These are phyloP conservation scores for Coemansia sp. DNA, from an alignment of 192 early-diverging fungal species.

Conservation along the genomic window DNA sequence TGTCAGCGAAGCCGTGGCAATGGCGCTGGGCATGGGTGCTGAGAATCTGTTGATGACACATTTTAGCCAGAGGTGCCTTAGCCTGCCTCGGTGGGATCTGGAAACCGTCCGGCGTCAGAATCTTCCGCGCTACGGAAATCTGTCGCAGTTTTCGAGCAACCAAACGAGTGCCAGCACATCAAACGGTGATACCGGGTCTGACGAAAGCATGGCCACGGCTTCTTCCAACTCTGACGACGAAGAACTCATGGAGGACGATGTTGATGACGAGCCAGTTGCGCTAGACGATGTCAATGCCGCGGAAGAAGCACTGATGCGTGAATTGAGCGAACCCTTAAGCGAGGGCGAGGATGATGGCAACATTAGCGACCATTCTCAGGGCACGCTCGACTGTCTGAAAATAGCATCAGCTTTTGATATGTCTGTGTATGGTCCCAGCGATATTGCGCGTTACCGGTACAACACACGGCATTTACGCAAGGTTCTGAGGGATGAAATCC, in stretches of 20 bases:
- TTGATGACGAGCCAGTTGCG: conserved; percentile 5
- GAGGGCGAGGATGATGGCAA: conserved; percentile 3
- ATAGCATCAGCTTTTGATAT: conserved; percentile 43
- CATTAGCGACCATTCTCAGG: conserved; percentile 6
- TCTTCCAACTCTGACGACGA: conserved; percentile 3
- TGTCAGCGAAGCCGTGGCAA: conserved; percentile 78
- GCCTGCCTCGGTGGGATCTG: conserved; percentile 28
- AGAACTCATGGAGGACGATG: background rate
- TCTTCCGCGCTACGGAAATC: conserved; percentile 23
- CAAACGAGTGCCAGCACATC: background rate
- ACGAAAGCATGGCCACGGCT: background rate
- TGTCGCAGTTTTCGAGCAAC: conserved; percentile 5
- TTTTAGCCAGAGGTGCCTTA: conserved; percentile 88
- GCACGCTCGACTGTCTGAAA: conserved; percentile 10
- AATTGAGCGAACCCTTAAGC: conserved; percentile 15
- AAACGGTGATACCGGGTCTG: background rate
- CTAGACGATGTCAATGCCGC: conserved; percentile 10
- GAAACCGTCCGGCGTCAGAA: conserved; percentile 10
- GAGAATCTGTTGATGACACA: conserved; percentile 85
- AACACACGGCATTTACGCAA: conserved; percentile 11
- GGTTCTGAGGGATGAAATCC: conserved; percentile 28
- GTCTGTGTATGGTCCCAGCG: conserved; percentile 19
- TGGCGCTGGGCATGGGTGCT: conserved; percentile 82
- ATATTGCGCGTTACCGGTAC: conserved; percentile 20
- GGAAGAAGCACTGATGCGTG: conserved; percentile 21